Evolutionary conservation across 345 rosid genomes (phyloP).

Genomic region (Cardiospermum halicacabum): DNA sequence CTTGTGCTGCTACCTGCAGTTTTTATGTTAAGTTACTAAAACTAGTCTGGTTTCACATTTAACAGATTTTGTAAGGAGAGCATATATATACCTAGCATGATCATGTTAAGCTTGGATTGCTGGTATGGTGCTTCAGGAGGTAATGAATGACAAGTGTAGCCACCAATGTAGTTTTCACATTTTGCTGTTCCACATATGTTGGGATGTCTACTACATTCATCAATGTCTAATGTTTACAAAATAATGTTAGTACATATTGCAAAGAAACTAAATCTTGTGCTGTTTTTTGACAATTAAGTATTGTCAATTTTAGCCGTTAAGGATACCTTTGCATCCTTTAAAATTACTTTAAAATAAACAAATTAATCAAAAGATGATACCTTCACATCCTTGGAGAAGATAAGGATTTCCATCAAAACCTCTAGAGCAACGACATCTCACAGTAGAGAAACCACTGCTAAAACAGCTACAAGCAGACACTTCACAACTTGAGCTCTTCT

Average conservation of each 20-base stretch:
- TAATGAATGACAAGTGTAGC: background rate
- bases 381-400: background rate
- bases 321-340: no score
- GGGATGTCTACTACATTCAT: background rate
- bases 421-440: background rate
- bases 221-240: background rate
- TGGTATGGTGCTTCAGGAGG: background rate
- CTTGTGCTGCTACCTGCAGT: background rate
- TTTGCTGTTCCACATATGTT: background rate
- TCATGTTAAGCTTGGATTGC: background rate
- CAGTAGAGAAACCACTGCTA: background rate
- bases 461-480: slow-evolving; percentile 1
- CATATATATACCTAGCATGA: background rate
- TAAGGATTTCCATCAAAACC: background rate
- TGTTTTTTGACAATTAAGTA: no score
- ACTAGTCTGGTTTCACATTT: no score
- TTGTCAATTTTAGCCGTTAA: no score
- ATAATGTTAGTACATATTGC: no score
- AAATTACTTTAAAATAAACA: no score
- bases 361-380: background rate
- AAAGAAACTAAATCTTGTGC: no score
- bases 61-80: background rate
- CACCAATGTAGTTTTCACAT: background rate
- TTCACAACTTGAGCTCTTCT: background rate
- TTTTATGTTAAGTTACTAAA: no score